Conservation (phyloP, 257 asterid species). For the Nicotiana benthamiana region DNA sequence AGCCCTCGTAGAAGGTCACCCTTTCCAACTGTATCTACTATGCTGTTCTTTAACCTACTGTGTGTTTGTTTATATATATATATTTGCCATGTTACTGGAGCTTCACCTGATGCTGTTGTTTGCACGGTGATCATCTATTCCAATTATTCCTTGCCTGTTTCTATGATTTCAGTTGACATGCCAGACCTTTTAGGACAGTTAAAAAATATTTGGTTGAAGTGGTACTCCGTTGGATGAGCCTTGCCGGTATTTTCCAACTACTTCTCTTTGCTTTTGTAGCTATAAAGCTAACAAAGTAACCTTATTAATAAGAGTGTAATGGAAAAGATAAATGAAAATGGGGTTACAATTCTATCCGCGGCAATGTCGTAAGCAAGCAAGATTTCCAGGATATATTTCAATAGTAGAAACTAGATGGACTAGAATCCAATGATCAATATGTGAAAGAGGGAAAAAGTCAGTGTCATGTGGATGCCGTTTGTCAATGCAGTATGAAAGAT, state of each 20-base stretch:
- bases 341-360: neutral
- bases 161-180: neutral
- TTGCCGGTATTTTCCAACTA: neutral
- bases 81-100: neutral
- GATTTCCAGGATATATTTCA: too few relatives aligned
- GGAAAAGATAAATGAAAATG: neutral
- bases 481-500: neutral
- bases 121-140: neutral
- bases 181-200: neutral
- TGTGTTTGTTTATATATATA: neutral
- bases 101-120: neutral
- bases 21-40: neutral
- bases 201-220: neutral
- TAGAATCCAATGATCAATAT: neutral
- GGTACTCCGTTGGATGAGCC: neutral
- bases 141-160: neutral
- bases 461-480: neutral
- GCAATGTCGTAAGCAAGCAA: neutral
- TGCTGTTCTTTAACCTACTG: neutral
- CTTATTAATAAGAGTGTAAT: neutral
- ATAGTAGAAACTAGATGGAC: neutral
- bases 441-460: too few relatives aligned
- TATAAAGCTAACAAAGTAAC: neutral
- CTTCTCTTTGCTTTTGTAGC: neutral
- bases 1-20: conserved; percentile 80